Base-by-base conservation (phyloP, 257 asterid genomes). In the Avicennia marina region DNA sequence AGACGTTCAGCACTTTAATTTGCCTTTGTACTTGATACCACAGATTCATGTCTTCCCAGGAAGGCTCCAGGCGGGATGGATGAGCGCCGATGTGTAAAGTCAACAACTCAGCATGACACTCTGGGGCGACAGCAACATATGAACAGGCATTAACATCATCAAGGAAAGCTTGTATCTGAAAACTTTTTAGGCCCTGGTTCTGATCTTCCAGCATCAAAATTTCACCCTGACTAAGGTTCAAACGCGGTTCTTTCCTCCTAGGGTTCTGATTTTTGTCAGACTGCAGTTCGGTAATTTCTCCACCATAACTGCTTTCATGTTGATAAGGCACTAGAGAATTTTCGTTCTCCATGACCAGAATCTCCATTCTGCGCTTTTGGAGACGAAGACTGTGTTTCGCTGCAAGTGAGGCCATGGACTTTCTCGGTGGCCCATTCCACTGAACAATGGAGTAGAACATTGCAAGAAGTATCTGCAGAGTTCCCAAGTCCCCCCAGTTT, bases 11-110 rank as follows among this genome's bases (percentile, higher is more conserved):
- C 12, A 88, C 83, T 65, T 88, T 88, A 2, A 90, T 82, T 72
- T 88, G 96, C 59, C 96, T 73, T 58, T 82, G 95, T 21, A 88
- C 96, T 70, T 80, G 87, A 78, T 85, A 88, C 96, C 96, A 88
- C 12, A 83, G 64, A 46, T 82, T 85, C 96, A 88, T 88, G 72
- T 88, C 95, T 40, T 88, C 96, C 95, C 90, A 85, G 0, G 96
- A 85, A 10, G 88, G 94, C 76, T 85, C 88, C 52, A 88, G 53
- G 56, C 89, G 90, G 61, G 94, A 85, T 0, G 94, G 75, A 66
- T 85, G 96, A 40, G 90, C 90, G 3, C 96, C 95, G 10, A 88
- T 67, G 6, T 82, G 63, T 49, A 88, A 51, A 1, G 72, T 73
- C 75, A 85, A 21, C 25, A 61, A 53, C 16, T 78, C 78, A 0